Evolutionary conservation across 805 yeast species (phyloP).

Genomic region (Candida tallmaniae): DNA sequence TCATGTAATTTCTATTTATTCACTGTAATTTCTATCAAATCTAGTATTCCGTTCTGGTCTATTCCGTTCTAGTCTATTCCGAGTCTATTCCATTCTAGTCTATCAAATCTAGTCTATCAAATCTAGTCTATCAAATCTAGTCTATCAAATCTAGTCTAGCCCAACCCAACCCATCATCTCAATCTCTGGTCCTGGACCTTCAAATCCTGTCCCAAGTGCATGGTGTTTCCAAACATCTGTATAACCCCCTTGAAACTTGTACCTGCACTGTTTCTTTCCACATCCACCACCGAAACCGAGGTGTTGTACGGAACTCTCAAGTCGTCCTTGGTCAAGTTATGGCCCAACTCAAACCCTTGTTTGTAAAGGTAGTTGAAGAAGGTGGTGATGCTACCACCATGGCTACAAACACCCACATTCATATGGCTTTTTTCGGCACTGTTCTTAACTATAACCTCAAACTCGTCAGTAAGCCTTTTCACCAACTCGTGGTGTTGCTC

Average conservation of each 20-base stretch:
- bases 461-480: slow-evolving; percentile 44
- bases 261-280: slow-evolving; percentile 32
- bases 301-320: slow-evolving; percentile 69
- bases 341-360: slow-evolving; percentile 34
- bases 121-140: not conserved
- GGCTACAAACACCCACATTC: slow-evolving; percentile 64
- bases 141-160: not conserved
- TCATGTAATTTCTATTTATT: not conserved
- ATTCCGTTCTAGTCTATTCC: not conserved
- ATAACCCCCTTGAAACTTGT: no score
- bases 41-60: no score
- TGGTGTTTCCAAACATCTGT: slow-evolving; percentile 58
- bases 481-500: slow-evolving; percentile 49
- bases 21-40: no score
- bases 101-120: not conserved
- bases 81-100: no score
- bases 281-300: slow-evolving; percentile 64
- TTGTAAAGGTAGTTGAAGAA: slow-evolving; percentile 48
- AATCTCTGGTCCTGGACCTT: slow-evolving; percentile 46
- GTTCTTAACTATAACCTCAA: slow-evolving; percentile 39
- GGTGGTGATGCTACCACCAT: slow-evolving; percentile 76
- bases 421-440: slow-evolving; percentile 27
- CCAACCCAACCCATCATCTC: no score
- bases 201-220: slow-evolving; percentile 58
- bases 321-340: slow-evolving; percentile 34